Evolutionary conservation across 305 asterid genomes (phyloP).

Genomic region (Lippia alba): DNA sequence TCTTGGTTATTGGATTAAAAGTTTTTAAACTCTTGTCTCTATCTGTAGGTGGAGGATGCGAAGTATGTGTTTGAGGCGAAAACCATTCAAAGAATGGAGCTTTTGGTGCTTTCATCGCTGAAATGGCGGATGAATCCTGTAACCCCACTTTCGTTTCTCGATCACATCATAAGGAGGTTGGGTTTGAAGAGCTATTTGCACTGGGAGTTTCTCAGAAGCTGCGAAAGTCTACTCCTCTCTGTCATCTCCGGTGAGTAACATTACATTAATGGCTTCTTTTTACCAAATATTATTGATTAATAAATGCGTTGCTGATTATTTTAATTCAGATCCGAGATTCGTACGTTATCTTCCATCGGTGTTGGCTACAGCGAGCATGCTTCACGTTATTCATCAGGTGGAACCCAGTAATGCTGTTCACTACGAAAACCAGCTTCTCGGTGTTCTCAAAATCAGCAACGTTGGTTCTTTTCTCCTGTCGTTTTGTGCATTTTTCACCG

Average conservation of each 20-base stretch:
- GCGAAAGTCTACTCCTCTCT: constrained; percentile 66
- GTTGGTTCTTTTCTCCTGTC: constrained; percentile 41
- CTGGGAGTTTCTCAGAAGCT: constrained; percentile 68
- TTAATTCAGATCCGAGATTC: constrained; percentile 68
- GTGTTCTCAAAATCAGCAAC: constrained; percentile 70
- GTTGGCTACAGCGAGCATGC: constrained; percentile 84
- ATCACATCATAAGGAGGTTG: constrained; percentile 76
- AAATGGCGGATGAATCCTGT: constrained; percentile 97
- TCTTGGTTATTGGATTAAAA: not conserved
- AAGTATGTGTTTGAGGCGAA: constrained; percentile 69
- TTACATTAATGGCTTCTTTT: no score
- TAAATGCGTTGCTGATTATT: not conserved
- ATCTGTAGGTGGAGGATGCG: constrained; percentile 58
- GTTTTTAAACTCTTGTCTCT: no score
- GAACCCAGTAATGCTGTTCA: constrained; percentile 56
- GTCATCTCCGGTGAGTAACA: constrained; percentile 59
- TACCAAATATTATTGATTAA: no score
- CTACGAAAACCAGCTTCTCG: constrained; percentile 72
- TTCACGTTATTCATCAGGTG: constrained; percentile 68
- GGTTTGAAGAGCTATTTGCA: constrained; percentile 57
- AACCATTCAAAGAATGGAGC: constrained; percentile 91
- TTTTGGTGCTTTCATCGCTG: constrained; percentile 69
- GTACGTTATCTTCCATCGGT: constrained; percentile 69
- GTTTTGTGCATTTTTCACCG: not conserved
- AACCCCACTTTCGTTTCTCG: constrained; percentile 83